Evolutionary conservation across 140 eudicot species (phyloP).

Genomic region (Bidens hawaiensis): DNA sequence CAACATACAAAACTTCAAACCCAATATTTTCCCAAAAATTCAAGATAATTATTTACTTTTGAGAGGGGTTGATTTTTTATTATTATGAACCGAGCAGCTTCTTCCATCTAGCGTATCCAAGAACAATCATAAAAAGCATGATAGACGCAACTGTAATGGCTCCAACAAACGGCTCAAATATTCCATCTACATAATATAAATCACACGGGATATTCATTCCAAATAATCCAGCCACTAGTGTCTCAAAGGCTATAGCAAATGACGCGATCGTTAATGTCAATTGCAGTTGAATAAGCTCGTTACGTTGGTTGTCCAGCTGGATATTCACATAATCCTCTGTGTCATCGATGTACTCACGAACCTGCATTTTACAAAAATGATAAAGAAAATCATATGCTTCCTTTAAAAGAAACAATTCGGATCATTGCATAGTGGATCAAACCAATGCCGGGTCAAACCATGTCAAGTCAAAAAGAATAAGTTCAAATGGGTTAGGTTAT

Average conservation of each 20-base stretch:
- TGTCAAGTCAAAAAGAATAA: no score
- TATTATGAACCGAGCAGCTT: slow-evolving; percentile 73
- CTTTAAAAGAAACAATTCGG: no score
- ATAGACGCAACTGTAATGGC: slow-evolving; percentile 43
- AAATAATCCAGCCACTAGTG: slow-evolving; percentile 59
- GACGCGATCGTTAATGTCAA: slow-evolving; percentile 78
- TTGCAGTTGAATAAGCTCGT: slow-evolving; percentile 85
- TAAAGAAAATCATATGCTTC: no score
- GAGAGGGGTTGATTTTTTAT: slow-evolving; percentile 8
- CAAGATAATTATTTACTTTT: neutral
- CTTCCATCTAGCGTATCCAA: slow-evolving; percentile 95
- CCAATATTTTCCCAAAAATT: slow-evolving; percentile 11
- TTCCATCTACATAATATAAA: slow-evolving; percentile 33
- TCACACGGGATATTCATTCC: slow-evolving; percentile 76
- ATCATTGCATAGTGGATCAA: no score
- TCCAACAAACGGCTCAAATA: slow-evolving; percentile 47
- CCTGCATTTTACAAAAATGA: slow-evolving; percentile 32
- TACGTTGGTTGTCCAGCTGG: slow-evolving; percentile 85
- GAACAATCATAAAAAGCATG: slow-evolving; percentile 49
- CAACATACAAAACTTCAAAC: slow-evolving; percentile 18
- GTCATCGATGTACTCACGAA: slow-evolving; percentile 93
- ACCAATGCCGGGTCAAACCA: no score
- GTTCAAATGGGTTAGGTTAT: no score
- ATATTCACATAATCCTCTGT: slow-evolving; percentile 91
- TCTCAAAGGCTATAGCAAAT: slow-evolving; percentile 74